These are phyloP conservation scores for Hygrocybe punicea DNA, from an alignment of 768 basidiomycete genomes.

Conservation along the genomic window DNA sequence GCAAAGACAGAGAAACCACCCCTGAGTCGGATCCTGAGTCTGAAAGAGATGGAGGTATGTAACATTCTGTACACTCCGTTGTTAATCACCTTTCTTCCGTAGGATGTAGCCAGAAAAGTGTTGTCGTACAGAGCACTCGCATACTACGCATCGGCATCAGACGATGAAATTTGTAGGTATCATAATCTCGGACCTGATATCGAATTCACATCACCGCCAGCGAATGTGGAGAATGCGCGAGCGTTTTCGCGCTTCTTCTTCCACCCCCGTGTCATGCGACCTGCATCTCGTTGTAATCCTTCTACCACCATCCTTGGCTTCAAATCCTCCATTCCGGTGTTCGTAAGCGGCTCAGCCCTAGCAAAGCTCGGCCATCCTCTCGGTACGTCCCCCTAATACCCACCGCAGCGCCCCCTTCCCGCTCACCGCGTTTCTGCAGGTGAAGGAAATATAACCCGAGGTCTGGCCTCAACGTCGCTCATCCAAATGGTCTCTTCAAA, in stretches of 20 bases:
- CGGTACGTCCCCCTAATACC: slow-evolving; percentile 32
- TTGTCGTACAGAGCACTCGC: slow-evolving; percentile 74
- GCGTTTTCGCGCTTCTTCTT: slow-evolving; percentile 89
- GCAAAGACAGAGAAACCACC: slow-evolving; percentile 62
- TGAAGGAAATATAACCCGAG: slow-evolving; percentile 77
- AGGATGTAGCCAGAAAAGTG: slow-evolving; percentile 70
- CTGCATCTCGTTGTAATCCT: slow-evolving; percentile 60
- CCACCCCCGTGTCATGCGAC: slow-evolving; percentile 73
- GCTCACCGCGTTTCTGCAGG: slow-evolving; percentile 39
- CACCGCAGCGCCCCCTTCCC: not conserved
- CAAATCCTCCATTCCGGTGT: slow-evolving; percentile 71
- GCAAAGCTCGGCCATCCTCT: slow-evolving; percentile 85
- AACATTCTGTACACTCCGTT: not conserved
- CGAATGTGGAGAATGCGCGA: slow-evolving; percentile 62
- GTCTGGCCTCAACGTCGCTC: slow-evolving; percentile 59
- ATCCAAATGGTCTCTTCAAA: slow-evolving; percentile 86
- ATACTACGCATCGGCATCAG: slow-evolving; percentile 83
- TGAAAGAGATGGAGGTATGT: slow-evolving; percentile 79
- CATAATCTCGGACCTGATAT: not conserved
- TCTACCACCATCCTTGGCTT: slow-evolving; percentile 74
- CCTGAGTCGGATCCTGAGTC: slow-evolving; percentile 63
- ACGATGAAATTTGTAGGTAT: slow-evolving; percentile 76
- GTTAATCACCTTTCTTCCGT: slow-evolving; percentile 1
- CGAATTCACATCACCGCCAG: slow-evolving; percentile 33
- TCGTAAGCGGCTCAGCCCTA: slow-evolving; percentile 78